Conservation (phyloP, 1,284 basidiomycete species). For the Microbotryum saponariae region DNA sequence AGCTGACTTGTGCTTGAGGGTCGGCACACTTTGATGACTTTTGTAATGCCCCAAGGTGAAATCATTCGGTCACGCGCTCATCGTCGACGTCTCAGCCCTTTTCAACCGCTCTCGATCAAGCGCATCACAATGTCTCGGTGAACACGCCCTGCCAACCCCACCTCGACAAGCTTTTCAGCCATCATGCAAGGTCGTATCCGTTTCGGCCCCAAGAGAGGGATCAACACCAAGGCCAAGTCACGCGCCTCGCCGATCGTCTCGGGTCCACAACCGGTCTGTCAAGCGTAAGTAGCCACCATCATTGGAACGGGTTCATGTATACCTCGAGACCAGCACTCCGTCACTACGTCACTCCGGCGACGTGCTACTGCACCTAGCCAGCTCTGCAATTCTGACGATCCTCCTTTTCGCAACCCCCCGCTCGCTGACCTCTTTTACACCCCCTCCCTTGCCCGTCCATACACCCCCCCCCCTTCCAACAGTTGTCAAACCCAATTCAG, state of each 20-base stretch:
- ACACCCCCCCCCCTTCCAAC: neutral
- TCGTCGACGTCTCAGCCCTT: neutral
- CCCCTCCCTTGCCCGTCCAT: no score
- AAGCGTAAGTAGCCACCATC: neutral
- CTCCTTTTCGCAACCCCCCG: no score
- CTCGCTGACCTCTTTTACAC: neutral
- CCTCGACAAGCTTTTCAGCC: neutral
- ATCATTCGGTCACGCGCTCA: neutral
- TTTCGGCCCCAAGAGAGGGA: neutral
- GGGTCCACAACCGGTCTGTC: conserved; percentile 1
- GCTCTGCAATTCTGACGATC: no score
- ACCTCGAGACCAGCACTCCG: no score
- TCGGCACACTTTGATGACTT: no score
- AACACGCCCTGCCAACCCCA: neutral
- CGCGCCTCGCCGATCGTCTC: conserved; percentile 1
- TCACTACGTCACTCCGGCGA: no score
- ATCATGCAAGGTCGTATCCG: neutral
- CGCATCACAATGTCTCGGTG: neutral
- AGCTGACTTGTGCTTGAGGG: no score
- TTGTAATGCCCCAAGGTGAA: no score
- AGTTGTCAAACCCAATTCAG: conserved; percentile 68
- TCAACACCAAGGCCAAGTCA: no score
- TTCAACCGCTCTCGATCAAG: neutral
- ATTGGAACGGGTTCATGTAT: no score
- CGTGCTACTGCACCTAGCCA: no score